These are phyloP conservation scores for Yamadazyma endophytica DNA, from an alignment of 805 yeast species.

Conservation along the genomic window DNA sequence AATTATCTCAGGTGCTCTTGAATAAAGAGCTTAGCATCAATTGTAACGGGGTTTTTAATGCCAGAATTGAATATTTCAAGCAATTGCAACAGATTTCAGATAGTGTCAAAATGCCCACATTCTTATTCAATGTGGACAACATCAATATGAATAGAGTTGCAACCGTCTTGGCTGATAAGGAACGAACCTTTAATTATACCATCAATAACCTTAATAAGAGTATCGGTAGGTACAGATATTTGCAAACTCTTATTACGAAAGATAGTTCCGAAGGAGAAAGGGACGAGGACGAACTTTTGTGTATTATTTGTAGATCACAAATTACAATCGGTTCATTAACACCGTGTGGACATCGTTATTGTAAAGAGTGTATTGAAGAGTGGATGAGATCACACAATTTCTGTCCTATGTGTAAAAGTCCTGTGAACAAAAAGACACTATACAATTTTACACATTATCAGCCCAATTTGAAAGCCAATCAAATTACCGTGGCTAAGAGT, in stretches of 20 bases:
- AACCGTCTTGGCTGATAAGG: not conserved
- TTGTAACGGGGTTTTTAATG: constrained; percentile 66
- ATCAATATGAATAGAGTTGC: constrained; percentile 6
- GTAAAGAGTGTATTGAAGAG: constrained; percentile 69
- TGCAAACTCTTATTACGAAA: constrained; percentile 12
- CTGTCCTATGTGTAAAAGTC: constrained; percentile 82
- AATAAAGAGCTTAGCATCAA: constrained; percentile 47
- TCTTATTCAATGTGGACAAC: constrained; percentile 13
- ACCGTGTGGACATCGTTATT: constrained; percentile 89
- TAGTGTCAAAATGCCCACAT: constrained; percentile 49
- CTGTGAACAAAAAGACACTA: constrained; percentile 46
- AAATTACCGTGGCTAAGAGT: constrained; percentile 25
- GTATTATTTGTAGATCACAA: constrained; percentile 73
- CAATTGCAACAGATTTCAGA: constrained; percentile 87
- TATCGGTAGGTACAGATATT: constrained; percentile 32
- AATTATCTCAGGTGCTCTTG: constrained; percentile 33
- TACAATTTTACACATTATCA: constrained; percentile 66
- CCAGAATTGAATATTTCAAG: constrained; percentile 76
- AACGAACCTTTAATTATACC: constrained; percentile 1
- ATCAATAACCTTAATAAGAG: constrained; percentile 20
- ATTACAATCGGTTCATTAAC: constrained; percentile 77
- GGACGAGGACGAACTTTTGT: constrained; percentile 40
- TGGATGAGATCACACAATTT: constrained; percentile 59
- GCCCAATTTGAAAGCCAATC: constrained; percentile 46
- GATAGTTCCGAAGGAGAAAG: constrained; percentile 1